phyloP scores from a whole-genome alignment of 768 basidiomycete species.

The Suillus occidentalis region DNA sequence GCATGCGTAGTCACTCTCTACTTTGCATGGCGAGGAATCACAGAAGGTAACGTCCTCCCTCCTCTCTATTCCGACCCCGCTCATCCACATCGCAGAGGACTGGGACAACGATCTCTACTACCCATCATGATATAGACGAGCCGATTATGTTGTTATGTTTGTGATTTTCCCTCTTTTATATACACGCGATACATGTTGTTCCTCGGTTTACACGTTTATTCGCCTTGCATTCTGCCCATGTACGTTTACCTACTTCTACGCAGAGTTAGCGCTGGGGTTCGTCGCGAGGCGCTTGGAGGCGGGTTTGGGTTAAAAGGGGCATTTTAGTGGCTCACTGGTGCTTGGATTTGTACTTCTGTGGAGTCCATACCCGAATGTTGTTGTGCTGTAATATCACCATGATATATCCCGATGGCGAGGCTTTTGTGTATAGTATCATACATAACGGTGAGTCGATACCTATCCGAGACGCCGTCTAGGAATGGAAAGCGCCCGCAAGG shows the following conservation, averaged over 20 bases:
- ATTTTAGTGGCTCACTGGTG: not conserved
- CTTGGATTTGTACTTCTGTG: not conserved
- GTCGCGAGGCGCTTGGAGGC: not conserved
- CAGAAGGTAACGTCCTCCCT: constrained; percentile 64
- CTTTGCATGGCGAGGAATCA: constrained; percentile 85
- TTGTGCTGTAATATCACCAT: constrained; percentile 3
- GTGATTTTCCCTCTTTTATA: constrained; percentile 11
- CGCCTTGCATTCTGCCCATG: not conserved
- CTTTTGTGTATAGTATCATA: not conserved
- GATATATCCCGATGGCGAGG: not conserved
- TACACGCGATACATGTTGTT: constrained; percentile 11
- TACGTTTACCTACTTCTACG: not conserved
- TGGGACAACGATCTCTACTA: constrained; percentile 54
- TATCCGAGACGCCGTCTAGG: not conserved
- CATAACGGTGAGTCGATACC: not conserved
- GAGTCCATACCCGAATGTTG: not conserved
- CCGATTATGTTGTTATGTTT: constrained; percentile 13
- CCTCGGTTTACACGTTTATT: not conserved
- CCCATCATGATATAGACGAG: constrained; percentile 31
- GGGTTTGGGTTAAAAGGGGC: not conserved
- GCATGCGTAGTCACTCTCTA: constrained; percentile 67
- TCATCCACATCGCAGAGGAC: constrained; percentile 35
- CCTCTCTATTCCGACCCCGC: not conserved
- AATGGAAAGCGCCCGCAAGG: not conserved
- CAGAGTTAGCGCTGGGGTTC: not conserved